These are phyloP conservation scores for Sporobolomyces roseus DNA, from an alignment of 768 basidiomycete genomes.

Conservation along the genomic window DNA sequence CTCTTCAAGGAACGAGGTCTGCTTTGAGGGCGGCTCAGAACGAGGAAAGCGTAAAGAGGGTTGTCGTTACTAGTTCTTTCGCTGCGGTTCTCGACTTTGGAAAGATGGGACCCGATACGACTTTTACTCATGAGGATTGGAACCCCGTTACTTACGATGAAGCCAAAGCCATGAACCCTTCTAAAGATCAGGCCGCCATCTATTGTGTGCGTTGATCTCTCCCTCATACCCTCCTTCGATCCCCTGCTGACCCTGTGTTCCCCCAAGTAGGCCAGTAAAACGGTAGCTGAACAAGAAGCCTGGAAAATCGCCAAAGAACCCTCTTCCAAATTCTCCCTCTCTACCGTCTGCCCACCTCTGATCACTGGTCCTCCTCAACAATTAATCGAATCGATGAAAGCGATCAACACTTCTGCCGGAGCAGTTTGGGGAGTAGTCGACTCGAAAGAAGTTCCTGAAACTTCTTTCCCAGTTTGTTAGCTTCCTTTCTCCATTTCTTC, in stretches of 20 bases:
- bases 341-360: slow-evolving; percentile 24
- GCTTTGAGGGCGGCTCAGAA: slow-evolving; percentile 22
- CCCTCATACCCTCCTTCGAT: background rate
- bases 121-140: slow-evolving; percentile 55
- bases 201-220: slow-evolving; percentile 17
- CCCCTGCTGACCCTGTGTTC: background rate
- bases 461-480: slow-evolving; percentile 15
- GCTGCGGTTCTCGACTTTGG: slow-evolving; percentile 47
- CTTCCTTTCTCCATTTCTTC: too few relatives aligned
- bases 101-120: slow-evolving; percentile 32
- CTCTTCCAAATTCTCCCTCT: slow-evolving; percentile 48
- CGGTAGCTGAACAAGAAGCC: slow-evolving; percentile 61
- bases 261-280: slow-evolving; percentile 63
- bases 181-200: slow-evolving; percentile 3
- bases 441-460: slow-evolving; percentile 5
- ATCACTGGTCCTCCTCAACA: slow-evolving; percentile 23
- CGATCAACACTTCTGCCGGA: slow-evolving; percentile 24
- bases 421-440: slow-evolving; percentile 35
- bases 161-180: slow-evolving; percentile 48
- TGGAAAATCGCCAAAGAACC: slow-evolving; percentile 55
- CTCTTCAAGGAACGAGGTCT: slow-evolving; percentile 18
- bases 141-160: slow-evolving; percentile 54
- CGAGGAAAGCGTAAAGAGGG: slow-evolving; percentile 57
- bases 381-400: slow-evolving; percentile 17
- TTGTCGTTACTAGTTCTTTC: slow-evolving; percentile 65